Evolutionary conservation across 768 basidiomycete genomes (phyloP), one percentile per base, ranked within the genome.

Genomic region (Lactifluus piperatus): DNA sequence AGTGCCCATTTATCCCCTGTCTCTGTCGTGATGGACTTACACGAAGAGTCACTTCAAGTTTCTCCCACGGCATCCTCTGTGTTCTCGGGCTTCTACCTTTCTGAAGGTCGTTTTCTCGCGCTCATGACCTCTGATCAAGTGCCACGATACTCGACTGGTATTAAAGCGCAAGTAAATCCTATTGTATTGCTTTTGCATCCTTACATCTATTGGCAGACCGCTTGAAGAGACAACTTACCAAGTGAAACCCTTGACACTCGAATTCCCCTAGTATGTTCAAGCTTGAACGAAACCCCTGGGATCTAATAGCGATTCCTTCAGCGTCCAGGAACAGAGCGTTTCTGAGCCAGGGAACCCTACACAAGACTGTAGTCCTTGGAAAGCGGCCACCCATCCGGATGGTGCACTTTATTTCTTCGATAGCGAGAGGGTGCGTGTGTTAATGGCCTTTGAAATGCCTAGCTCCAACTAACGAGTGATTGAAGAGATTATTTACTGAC

Each of bases 371-470:
- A 8, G 3, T 11, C 54, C 59, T 7, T 86, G 85, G 85, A 67
- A 39, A 4, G 66, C 75, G 0, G 70, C 72, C 34, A 69, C 73
- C 2, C 85, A 86, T 62, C 83, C 84, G 0, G 84, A 86, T 68
- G 85, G 85, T 4, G 77, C 75, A 24, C 73, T 78, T 18, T 86
- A 85, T 65, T 86, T 80, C 57, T 76, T 74, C 63, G 73, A 83
- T 56, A 24, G 56, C 46, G 63, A 71, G 8, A 76, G 75, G 70
- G 83, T 82, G 44, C 8, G 73, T 64, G 41, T 14, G 37, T 37
- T 5, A 20, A 8, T 34, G 9, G 41, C 13, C 24, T 47, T 8
- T 3, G 24, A 20, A 11, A 41, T 50, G 34, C n/a, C 22, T 20
- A 26, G 5, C 4, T 29, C 26, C n/a, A 16, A 49, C 18, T 24